Evolutionary conservation across 768 basidiomycete species (phyloP), one percentile per base, ranked within the genome.

Genomic region (Gloeopeniophorella convolvens): DNA sequence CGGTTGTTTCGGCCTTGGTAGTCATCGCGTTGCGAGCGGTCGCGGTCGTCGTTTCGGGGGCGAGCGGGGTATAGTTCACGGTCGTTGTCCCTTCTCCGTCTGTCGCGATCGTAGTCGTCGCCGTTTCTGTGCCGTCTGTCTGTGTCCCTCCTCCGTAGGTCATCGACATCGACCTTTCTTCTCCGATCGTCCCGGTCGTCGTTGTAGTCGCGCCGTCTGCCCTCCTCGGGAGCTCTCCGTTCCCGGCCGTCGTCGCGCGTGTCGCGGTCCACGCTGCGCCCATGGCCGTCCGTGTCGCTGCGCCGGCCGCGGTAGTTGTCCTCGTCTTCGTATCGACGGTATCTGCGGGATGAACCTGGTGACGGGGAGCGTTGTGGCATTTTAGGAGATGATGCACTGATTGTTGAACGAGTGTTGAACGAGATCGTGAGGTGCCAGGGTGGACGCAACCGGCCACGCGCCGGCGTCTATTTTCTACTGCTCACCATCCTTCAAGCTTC

Each of bases 1-100:
- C 42, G 50, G 32, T 76, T 66, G 54, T 77, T 75, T 51, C 67
- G 46, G 31, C 71, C 63, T 24, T 72, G 68, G 54, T 76, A 71
- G 32, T 71, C 64, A 24, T 73, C 72, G 52, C 75, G 67, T 52
- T 77, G 76, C 26, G 41, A 18, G 7, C 66, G 62, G 59, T 75
- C 71, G 20, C 72, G 60, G 51, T 73, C 69, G 31, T 64, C 62
- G 43, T 70, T 67, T 60, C 56, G 34, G 50, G 57, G 49, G 58
- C 53, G 23, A 45, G 45, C 34, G 50, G 44, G 27, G 58, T 48
- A 52, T 62, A 51, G 6, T 57, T 51, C 58, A 46, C 60, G 46
- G 35, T 57, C 65, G 15, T 54, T 59, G 43, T 65, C 59, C 45
- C 62, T 55, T 44, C 55, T 54, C 21, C 59, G 32, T 47, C 50